A percentile compares a stretch with the other conserved stretches of the same genome.
Conservation (phyloP, 495 filamentous ascomycete species). For the Trichoderma gamsii region DNA sequence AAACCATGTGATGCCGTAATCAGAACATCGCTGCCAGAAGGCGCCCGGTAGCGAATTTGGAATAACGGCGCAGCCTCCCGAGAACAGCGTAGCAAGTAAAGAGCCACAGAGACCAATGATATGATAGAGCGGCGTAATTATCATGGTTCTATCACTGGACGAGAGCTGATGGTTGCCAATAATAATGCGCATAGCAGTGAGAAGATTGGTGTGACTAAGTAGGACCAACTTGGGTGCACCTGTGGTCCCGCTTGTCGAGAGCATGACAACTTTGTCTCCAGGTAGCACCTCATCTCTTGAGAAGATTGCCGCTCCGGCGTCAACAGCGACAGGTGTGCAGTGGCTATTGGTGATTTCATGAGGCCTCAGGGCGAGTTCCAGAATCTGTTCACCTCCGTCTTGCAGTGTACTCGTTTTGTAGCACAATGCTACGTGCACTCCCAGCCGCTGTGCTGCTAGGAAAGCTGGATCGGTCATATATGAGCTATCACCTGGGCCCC, state of each 20-base stretch:
- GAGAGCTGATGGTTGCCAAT: conserved; percentile 53
- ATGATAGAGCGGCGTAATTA: conserved; percentile 91
- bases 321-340: neutral
- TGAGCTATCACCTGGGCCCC: neutral
- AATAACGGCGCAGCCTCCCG: conserved; percentile 68
- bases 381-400: neutral
- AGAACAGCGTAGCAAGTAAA: conserved; percentile 65
- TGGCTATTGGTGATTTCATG: neutral
- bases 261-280: neutral
- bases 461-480: neutral
- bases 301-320: neutral
- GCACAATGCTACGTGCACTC: neutral
- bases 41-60: conserved; percentile 70
- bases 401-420: neutral
- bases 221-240: neutral
- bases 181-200: conserved; percentile 1
- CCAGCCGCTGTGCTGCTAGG: neutral
- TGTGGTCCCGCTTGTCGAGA: neutral
- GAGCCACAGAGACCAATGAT: conserved; percentile 78
- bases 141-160: conserved; percentile 62
- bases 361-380: neutral
- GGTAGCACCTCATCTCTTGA: neutral
- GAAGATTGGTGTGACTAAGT: neutral
- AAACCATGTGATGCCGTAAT: conserved; percentile 76
- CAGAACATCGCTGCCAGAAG: conserved; percentile 71